Conservation (phyloP, 148 eudicot species). For the Camellia lanceoleosa region DNA sequence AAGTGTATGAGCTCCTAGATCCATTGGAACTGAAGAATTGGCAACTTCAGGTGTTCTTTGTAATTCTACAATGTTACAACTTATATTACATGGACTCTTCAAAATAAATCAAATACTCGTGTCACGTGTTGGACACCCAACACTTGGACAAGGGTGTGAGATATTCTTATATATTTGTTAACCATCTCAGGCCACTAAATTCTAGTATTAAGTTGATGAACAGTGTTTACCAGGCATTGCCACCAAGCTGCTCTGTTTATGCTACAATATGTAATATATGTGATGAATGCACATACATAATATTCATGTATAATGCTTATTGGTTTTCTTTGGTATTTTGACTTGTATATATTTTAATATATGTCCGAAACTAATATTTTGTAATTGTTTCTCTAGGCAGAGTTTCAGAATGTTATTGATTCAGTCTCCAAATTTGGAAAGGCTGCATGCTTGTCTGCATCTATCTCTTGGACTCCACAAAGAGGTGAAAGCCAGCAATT, state of each 20-base stretch:
- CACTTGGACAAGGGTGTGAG: neutral
- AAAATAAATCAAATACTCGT: too few species aligned
- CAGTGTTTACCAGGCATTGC: neutral
- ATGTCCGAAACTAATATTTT: neutral
- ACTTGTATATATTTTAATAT: neutral
- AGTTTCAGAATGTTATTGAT: slow-evolving; percentile 83
- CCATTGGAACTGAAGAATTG: slow-evolving; percentile 74
- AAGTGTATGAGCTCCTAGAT: slow-evolving; percentile 73
- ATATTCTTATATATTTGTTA: neutral
- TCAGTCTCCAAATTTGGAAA: slow-evolving; percentile 70
- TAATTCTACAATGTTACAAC: neutral
- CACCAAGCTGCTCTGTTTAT: slow-evolving; percentile 2
- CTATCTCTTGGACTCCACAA: slow-evolving; percentile 83
- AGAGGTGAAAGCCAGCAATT: slow-evolving; percentile 67
- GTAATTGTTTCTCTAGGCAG: slow-evolving; percentile 54
- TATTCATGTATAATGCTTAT: neutral
- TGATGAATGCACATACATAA: neutral
- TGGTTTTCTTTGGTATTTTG: neutral
- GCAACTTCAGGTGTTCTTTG: slow-evolving; percentile 86
- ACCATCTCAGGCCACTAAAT: neutral
- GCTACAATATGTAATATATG: neutral
- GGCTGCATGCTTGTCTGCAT: slow-evolving; percentile 68
- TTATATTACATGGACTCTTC: neutral
- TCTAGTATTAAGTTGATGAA: neutral
- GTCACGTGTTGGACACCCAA: too few species aligned